Conservation (phyloP, 768 basidiomycete species). For the Candolleomyces efflorescens region DNA sequence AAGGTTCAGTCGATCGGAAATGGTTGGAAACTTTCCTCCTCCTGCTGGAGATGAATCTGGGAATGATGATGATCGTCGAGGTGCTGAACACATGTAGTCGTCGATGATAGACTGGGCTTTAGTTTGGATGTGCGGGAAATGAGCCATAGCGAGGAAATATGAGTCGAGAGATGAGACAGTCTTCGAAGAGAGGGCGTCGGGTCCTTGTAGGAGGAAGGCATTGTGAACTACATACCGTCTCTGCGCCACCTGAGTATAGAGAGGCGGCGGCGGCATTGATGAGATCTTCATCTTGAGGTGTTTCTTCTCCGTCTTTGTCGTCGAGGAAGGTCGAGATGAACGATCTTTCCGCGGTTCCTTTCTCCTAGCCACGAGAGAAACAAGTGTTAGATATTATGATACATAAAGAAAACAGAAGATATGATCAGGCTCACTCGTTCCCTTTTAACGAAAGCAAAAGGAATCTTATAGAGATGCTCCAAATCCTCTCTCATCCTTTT, state of each 20-base stretch:
- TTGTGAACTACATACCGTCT: conserved; percentile 6
- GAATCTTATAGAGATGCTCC: conserved; percentile 23
- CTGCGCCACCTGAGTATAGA: conserved; percentile 18
- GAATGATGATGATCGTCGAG: background rate
- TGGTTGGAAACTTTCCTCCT: background rate
- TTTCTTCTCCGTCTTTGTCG: conserved; percentile 14
- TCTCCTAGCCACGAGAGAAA: conserved; percentile 4
- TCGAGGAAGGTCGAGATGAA: conserved; percentile 20
- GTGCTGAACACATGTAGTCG: background rate
- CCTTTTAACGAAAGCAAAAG: conserved; percentile 24
- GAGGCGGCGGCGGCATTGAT: conserved; percentile 27
- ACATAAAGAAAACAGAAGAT: background rate
- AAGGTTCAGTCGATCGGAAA: conserved; percentile 12
- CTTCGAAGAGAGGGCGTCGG: background rate
- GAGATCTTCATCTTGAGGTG: conserved; percentile 20
- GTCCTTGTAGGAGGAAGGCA: background rate
- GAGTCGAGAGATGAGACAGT: conserved; percentile 13
- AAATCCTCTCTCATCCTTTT: conserved; percentile 20
- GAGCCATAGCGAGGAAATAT: conserved; percentile 16
- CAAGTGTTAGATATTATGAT: background rate
- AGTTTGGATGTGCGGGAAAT: conserved; percentile 12
- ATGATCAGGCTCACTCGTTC: conserved; percentile 5
- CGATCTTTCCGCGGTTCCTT: conserved; percentile 14
- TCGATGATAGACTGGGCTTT: conserved; percentile 15
- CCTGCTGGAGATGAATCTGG: background rate